These are phyloP conservation scores for Salix brachista DNA, from an alignment of 345 rosid genomes.

Conservation along the genomic window DNA sequence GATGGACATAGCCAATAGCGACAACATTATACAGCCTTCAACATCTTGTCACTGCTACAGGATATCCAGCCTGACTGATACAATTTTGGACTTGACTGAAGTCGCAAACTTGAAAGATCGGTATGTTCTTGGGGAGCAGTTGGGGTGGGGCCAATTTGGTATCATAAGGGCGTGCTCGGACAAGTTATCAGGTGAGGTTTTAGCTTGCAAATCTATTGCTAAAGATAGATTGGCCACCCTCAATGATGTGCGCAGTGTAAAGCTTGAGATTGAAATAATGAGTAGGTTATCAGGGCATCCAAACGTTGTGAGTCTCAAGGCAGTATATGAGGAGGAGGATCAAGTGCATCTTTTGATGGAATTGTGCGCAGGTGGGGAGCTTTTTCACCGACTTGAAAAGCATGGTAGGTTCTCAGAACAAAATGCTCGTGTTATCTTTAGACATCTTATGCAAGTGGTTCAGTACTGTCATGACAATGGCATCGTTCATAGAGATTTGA, in stretches of 20 bases:
- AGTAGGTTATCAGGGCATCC: conserved; percentile 54
- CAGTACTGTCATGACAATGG: conserved; percentile 67
- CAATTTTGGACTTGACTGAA: conserved; percentile 49
- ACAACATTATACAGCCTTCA: conserved; percentile 26
- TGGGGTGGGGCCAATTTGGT: conserved; percentile 85
- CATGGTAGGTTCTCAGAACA: conserved; percentile 57
- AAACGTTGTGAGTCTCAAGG: conserved; percentile 57
- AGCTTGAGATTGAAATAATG: conserved; percentile 68
- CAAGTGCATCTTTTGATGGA: conserved; percentile 63
- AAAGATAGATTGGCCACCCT: conserved; percentile 49
- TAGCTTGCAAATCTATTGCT: conserved; percentile 64
- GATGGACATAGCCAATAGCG: conserved; percentile 44
- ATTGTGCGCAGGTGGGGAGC: conserved; percentile 64
- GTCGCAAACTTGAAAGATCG: conserved; percentile 59
- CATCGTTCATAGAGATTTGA: conserved; percentile 67
- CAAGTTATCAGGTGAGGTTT: conserved; percentile 47
- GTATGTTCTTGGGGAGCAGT: conserved; percentile 57
- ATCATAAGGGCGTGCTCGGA: conserved; percentile 68
- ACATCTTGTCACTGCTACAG: conserved; percentile 42
- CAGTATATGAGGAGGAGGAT: conserved; percentile 64
- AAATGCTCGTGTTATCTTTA: conserved; percentile 49
- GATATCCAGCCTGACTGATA: conserved; percentile 38
- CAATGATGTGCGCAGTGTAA: conserved; percentile 46
- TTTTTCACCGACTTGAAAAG: conserved; percentile 58
- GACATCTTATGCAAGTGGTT: conserved; percentile 64